A percentile compares a stretch with the other conserved stretches of the same genome.
Conservation (phyloP, 2,329 filamentous ascomycete species). For the Ceratocystiopsis brevicomis region DNA sequence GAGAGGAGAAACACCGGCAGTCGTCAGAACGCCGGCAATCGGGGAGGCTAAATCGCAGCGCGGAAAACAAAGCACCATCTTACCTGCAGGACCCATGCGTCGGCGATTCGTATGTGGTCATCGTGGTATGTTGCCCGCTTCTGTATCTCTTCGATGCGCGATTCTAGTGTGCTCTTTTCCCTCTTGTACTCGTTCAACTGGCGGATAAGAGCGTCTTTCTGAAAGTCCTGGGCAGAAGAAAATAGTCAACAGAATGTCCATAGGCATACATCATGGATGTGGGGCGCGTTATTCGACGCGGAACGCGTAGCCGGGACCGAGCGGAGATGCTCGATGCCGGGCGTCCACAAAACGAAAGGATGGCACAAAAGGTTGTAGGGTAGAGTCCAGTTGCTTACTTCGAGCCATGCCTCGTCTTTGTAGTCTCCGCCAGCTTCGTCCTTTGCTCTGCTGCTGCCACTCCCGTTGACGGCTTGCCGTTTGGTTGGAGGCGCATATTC, state of each 20-base stretch:
- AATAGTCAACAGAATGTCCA: constrained; percentile 10
- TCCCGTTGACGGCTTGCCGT: constrained; percentile 74
- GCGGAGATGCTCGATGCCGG: neutral
- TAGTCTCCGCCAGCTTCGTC: constrained; percentile 32
- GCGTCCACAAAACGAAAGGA: neutral
- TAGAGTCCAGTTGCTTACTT: constrained; percentile 29
- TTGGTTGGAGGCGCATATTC: constrained; percentile 80
- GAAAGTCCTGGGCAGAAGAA: constrained; percentile 46
- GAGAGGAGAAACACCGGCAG: neutral
- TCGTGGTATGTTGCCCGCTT: constrained; percentile 70
- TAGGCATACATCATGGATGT: no score
- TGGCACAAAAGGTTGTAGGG: no score
- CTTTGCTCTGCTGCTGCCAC: constrained; percentile 32
- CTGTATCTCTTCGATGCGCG: constrained; percentile 60
- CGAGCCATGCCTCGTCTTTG: constrained; percentile 43
- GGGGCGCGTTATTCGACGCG: no score
- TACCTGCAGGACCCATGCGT: constrained; percentile 90
- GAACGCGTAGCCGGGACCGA: neutral
- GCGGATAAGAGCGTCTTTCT: constrained; percentile 91
- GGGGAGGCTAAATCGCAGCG: no score
- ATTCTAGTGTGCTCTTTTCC: constrained; percentile 65
- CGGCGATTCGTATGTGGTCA: constrained; percentile 76
- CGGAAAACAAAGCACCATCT: neutral
- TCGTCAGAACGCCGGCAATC: no score
- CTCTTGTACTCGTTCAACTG: constrained; percentile 98